phyloP scores from a whole-genome alignment of 2,329 filamentous ascomycete genomes.

The Phoma sp. region DNA sequence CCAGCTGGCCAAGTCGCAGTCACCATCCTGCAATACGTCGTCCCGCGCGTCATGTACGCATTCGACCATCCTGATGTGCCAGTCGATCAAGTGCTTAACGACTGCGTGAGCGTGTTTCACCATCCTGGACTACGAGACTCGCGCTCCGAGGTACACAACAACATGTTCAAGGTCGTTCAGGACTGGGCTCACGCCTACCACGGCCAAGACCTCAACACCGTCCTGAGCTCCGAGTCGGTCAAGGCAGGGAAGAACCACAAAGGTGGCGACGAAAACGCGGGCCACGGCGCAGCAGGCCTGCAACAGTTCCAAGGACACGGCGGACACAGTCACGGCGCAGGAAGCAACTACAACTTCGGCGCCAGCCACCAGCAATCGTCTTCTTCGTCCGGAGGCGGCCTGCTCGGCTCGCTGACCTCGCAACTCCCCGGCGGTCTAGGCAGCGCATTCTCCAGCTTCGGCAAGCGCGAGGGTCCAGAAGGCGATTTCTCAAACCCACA shows the following conservation, averaged over 20 bases:
- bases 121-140: conserved; percentile 84
- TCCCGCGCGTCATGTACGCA: conserved; percentile 86
- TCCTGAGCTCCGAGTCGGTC: conserved; percentile 86
- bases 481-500: conserved; percentile 19
- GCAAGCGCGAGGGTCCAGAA: conserved; percentile 33
- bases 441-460: conserved; percentile 26
- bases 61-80: conserved; percentile 89
- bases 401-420: conserved; percentile 32
- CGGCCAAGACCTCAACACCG: conserved; percentile 69
- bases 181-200: conserved; percentile 78
- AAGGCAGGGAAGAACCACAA: conserved; percentile 81
- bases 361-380: conserved; percentile 19
- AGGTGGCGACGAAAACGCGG: conserved; percentile 42
- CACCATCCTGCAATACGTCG: conserved; percentile 79
- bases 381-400: conserved; percentile 22
- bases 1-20: conserved; percentile 57
- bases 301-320: conserved; percentile 29
- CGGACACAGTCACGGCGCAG: conserved; percentile 24
- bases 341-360: conserved; percentile 20
- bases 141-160: conserved; percentile 76
- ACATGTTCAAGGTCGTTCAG: conserved; percentile 88
- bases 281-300: conserved; percentile 40
- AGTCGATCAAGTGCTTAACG: conserved; percentile 81
- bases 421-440: conserved; percentile 28
- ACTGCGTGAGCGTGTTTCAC: conserved; percentile 84